These are phyloP conservation scores for Pyrenochaeta sp. DNA, from an alignment of 2,329 filamentous ascomycete species.

Conservation along the genomic window DNA sequence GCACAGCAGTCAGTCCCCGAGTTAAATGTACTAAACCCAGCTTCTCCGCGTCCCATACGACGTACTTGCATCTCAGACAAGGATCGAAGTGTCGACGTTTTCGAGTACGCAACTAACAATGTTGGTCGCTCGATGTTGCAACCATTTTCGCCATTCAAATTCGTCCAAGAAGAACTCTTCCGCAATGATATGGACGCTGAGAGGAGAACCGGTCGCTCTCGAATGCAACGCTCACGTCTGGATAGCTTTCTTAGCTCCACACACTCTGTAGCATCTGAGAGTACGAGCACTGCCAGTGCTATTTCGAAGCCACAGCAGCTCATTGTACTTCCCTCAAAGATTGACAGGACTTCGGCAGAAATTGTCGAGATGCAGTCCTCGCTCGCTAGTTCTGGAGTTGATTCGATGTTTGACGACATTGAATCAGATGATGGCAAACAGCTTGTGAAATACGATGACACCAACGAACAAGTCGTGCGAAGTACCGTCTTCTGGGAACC, in stretches of 20 bases:
- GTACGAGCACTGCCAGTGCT: neutral
- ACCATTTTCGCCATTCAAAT: conserved; percentile 4
- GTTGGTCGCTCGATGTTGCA: neutral
- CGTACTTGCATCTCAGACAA: conserved; percentile 21
- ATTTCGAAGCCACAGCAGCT: neutral
- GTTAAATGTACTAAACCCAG: no score
- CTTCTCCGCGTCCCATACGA: conserved; percentile 4
- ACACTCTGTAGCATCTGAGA: neutral
- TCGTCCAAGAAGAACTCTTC: neutral
- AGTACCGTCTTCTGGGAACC: conserved; percentile 32
- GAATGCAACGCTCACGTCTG: neutral
- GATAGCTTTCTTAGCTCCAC: neutral
- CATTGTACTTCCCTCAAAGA: conserved; percentile 1
- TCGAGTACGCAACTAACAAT: conserved; percentile 19
- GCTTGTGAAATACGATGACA: neutral
- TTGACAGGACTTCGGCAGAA: neutral
- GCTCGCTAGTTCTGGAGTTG: conserved; percentile 4
- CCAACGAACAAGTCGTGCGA: conserved; percentile 1
- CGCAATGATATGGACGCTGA: neutral
- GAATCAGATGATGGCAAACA: neutral
- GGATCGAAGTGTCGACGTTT: conserved; percentile 25
- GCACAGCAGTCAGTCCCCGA: neutral
- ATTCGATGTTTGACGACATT: neutral
- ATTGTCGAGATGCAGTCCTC: conserved; percentile 3
- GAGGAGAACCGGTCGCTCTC: neutral